Percentiles rank a stretch among this genome's conserved stretches.
phyloP scores from a whole-genome alignment of 2,329 filamentous ascomycete species.

The Talaromyces piceae region DNA sequence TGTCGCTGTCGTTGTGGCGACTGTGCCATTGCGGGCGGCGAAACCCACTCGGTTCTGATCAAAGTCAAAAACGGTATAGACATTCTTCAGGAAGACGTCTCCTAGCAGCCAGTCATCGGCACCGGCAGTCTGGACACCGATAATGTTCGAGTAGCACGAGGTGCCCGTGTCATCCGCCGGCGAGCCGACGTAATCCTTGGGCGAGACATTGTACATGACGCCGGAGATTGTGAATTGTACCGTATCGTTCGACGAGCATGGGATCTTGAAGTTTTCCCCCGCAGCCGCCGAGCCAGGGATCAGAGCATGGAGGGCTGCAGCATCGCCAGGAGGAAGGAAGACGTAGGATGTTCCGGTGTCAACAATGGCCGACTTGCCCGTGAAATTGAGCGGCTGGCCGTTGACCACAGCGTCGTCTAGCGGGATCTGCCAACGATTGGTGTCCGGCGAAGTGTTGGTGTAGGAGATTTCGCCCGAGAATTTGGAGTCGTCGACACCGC shows the following conservation, averaged over 20 bases:
- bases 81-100: conserved; percentile 81
- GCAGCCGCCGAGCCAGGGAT: conserved; percentile 56
- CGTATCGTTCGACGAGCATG: conserved; percentile 58
- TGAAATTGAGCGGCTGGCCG: conserved; percentile 50
- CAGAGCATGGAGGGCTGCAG: conserved; percentile 57
- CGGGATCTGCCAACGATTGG: conserved; percentile 64
- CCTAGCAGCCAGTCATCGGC: conserved; percentile 68
- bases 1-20: not conserved
- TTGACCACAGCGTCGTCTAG: conserved; percentile 60
- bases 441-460: conserved; percentile 44
- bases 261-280: conserved; percentile 60
- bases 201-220: conserved; percentile 57
- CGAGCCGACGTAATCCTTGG: conserved; percentile 61
- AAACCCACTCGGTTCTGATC: conserved; percentile 45
- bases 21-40: conserved; percentile 14
- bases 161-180: conserved; percentile 17
- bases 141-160: conserved; percentile 61
- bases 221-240: conserved; percentile 63
- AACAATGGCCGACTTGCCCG: conserved; percentile 58
- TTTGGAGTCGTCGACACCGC: conserved; percentile 58
- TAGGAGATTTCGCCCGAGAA: conserved; percentile 65
- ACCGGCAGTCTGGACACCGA: conserved; percentile 61
- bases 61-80: conserved; percentile 77
- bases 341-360: conserved; percentile 80
- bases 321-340: conserved; percentile 61